phyloP scores from a whole-genome alignment of 2,329 filamentous ascomycete genomes.

The Periconia digitata region DNA sequence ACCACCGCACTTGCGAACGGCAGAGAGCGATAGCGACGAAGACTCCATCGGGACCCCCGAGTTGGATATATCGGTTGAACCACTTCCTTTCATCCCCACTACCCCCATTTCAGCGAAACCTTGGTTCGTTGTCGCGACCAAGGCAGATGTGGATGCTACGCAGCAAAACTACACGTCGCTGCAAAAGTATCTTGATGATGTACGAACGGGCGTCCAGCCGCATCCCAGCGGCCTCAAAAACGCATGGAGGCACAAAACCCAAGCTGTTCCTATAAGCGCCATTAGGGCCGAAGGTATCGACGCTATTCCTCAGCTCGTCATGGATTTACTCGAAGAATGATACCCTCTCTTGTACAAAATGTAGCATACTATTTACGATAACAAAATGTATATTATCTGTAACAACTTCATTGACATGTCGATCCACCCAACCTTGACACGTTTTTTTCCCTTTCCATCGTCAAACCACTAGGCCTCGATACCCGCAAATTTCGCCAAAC shows the following conservation, averaged over 20 bases:
- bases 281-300: conserved; percentile 84
- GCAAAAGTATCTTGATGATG: conserved; percentile 67
- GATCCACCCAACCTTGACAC: too few relatives aligned
- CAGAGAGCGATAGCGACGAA: conserved; percentile 14
- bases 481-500: too few relatives aligned
- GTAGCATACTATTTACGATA: too few relatives aligned
- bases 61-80: conserved; percentile 25
- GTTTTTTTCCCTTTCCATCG: too few relatives aligned
- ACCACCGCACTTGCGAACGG: conserved; percentile 18
- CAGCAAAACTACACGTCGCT: conserved; percentile 74
- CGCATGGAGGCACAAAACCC: conserved; percentile 60
- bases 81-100: conserved; percentile 52
- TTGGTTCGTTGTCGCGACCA: conserved; percentile 95
- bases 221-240: conserved; percentile 73
- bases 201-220: conserved; percentile 62
- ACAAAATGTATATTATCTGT: not conserved
- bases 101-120: conserved; percentile 89
- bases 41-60: conserved; percentile 25
- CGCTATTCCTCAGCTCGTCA: conserved; percentile 70
- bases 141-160: conserved; percentile 80
- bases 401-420: not conserved
- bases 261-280: conserved; percentile 83
- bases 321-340: conserved; percentile 60
- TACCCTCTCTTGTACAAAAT: conserved; percentile 11
- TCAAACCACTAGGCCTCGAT: too few relatives aligned